phyloP scores from a whole-genome alignment of 2,329 filamentous ascomycete species.

The Neonectria magnoliae region DNA sequence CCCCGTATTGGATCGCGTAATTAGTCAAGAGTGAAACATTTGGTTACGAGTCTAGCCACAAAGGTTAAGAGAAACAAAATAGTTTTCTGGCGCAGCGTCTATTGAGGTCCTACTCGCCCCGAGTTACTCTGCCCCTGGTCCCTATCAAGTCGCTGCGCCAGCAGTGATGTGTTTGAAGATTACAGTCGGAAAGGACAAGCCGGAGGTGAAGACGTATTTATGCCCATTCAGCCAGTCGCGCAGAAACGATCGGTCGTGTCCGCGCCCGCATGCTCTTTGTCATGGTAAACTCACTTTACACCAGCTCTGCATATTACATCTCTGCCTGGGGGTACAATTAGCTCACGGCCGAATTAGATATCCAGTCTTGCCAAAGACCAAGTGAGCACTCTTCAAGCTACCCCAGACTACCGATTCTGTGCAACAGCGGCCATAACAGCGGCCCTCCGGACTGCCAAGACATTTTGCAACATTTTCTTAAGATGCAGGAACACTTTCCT shows the following conservation, averaged over 20 bases:
- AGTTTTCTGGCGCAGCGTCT: too few relatives aligned
- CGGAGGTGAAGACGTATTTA: not conserved
- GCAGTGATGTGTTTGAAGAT: not conserved
- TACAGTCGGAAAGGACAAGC: not conserved
- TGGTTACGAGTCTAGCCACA: too few relatives aligned
- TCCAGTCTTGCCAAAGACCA: not conserved
- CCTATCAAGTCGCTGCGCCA: too few relatives aligned
- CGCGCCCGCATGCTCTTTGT: not conserved
- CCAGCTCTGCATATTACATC: not conserved
- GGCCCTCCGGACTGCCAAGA: not conserved
- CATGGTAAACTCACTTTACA: not conserved
- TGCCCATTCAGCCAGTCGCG: not conserved
- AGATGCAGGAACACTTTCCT: not conserved
- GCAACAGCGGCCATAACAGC: not conserved
- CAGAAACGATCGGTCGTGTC: not conserved
- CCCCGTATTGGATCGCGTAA: too few relatives aligned
- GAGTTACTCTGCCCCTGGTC: too few relatives aligned
- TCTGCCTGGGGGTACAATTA: not conserved
- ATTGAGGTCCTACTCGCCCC: too few relatives aligned
- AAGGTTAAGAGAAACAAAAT: too few relatives aligned
- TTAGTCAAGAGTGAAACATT: too few relatives aligned
- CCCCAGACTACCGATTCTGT: not conserved
- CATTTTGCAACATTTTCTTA: not conserved
- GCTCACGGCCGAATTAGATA: not conserved
- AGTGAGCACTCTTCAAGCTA: not conserved